Percentiles rank a stretch among this genome's conserved stretches.
Evolutionary conservation across 148 eudicot genomes (phyloP).

Genomic region (Suaeda aralocaspica): DNA sequence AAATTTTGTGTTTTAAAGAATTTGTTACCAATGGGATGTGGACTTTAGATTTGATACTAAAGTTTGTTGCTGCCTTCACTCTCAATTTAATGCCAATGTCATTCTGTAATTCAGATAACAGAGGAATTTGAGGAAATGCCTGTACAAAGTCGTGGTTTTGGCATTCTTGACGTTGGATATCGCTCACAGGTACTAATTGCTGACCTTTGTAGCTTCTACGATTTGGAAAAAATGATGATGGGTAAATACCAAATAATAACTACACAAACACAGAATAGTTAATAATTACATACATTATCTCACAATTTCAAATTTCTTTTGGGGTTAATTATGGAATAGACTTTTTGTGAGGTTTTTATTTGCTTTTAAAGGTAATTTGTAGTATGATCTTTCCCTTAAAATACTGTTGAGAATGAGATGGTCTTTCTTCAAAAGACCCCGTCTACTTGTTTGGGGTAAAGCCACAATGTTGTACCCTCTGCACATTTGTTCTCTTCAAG

Average conservation of each 20-base stretch:
- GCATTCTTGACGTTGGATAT: constrained; percentile 95
- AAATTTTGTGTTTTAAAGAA: not conserved
- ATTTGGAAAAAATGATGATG: not conserved
- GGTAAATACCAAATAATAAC: not conserved
- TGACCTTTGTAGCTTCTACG: not conserved
- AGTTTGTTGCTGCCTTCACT: constrained; percentile 1
- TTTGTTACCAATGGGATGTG: not conserved
- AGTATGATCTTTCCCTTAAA: not conserved
- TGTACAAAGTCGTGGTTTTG: constrained; percentile 98
- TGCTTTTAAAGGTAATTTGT: not conserved
- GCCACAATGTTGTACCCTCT: not conserved
- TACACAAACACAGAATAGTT: no score
- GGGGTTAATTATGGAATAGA: not conserved
- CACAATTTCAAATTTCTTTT: no score
- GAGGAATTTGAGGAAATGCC: constrained; percentile 93
- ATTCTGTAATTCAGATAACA: constrained; percentile 49
- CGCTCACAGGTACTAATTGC: constrained; percentile 65
- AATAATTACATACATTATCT: no score
- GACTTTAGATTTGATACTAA: not conserved
- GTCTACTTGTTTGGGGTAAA: not conserved
- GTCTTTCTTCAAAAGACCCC: not conserved
- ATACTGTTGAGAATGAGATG: no score
- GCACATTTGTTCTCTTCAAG: not conserved
- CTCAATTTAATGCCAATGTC: constrained; percentile 4
- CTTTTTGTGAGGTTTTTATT: not conserved